Base-by-base conservation (phyloP, 257 asterid species). In the Gentiana macrophylla region DNA sequence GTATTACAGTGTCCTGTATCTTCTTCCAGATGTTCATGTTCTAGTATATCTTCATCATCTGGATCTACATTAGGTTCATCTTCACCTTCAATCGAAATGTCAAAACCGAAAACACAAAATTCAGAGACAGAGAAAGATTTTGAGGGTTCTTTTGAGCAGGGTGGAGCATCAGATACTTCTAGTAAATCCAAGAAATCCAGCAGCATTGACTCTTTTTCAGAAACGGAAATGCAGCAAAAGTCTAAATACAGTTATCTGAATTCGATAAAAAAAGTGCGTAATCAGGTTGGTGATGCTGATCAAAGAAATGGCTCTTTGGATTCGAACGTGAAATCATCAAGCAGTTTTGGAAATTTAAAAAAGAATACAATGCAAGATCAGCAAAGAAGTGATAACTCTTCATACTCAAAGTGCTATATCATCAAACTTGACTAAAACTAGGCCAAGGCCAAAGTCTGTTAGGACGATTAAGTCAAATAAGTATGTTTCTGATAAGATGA, bases 381-480 rank as follows among this genome's bases (percentile, higher is more conserved):
- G 44, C 44, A 38, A 3, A 7, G 44, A 3, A 7, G 8, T 3
- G 44, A 4, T 38, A 38, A 7, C 44, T 24, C 24, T 24, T 24
- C 24, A 24, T 24, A 24, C 24, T 24, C 24, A 1, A n/a, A 24
- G 24, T 24, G 24, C 24, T 24, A 24, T 77, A 67, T 62, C 91
- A 3, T 60, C 73, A 8, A 37, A 48, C 32, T 47, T 65, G 62
- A 68, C 67, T 45, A 89, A 69, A 62, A 76, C 51, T 73, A 32
- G 64, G 41, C 35, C 83, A 32, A 70, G 73, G 65, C 94, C 83
- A 53, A 89, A 78, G 70, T 89, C 95, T 2, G 97, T 86, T 62
- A 79, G 95, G 62, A 89, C 95, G 37, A 71, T 77, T 59, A 72
- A 84, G 51, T 66, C 88, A 1, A 73, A 69, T 12, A 62, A 72